Percentiles rank a stretch among this genome's conserved stretches.
Evolutionary conservation across 495 filamentous ascomycete species (phyloP).

Genomic region (Penicillium mononematosum): DNA sequence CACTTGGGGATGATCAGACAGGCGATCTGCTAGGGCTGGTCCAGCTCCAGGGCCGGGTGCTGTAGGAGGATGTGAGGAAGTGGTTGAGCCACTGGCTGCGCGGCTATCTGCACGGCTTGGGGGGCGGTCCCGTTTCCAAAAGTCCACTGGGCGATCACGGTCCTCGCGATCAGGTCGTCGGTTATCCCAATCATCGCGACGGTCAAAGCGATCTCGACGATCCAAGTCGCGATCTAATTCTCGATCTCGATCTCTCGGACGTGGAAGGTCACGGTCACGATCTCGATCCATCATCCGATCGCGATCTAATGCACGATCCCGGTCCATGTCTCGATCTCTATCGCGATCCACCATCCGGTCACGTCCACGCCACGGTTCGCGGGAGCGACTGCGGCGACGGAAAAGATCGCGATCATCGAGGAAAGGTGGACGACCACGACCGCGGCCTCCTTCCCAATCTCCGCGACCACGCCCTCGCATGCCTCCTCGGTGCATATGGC

Average conservation of each 20-base stretch:
- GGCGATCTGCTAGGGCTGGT: constrained; percentile 14
- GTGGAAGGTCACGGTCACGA: constrained; percentile 29
- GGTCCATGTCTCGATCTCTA: constrained; percentile 42
- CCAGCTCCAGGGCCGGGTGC: constrained; percentile 5
- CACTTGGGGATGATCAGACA: constrained; percentile 26
- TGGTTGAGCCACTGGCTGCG: constrained; percentile 33
- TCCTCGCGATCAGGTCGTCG: constrained; percentile 48
- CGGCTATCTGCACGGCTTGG: constrained; percentile 45
- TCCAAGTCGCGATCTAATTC: constrained; percentile 39
- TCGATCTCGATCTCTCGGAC: constrained; percentile 35
- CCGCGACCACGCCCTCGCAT: constrained; percentile 64
- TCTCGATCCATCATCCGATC: constrained; percentile 31
- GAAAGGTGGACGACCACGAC: constrained; percentile 52
- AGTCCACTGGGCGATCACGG: constrained; percentile 60
- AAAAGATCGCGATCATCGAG: constrained; percentile 62
- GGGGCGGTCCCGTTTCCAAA: constrained; percentile 51
- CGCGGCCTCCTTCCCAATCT: constrained; percentile 62
- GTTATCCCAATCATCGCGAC: constrained; percentile 45
- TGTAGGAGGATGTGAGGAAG: constrained; percentile 21
- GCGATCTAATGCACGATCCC: constrained; percentile 37
- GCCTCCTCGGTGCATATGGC: constrained; percentile 55
- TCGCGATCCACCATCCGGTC: constrained; percentile 40
- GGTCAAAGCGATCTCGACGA: constrained; percentile 46
- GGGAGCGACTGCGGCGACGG: constrained; percentile 64
- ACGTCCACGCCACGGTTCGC: constrained; percentile 58